Evolutionary conservation across 1,139 yeast species (phyloP), one percentile per base, ranked within the genome.

Genomic region (Blastobotrys ciferrii): DNA sequence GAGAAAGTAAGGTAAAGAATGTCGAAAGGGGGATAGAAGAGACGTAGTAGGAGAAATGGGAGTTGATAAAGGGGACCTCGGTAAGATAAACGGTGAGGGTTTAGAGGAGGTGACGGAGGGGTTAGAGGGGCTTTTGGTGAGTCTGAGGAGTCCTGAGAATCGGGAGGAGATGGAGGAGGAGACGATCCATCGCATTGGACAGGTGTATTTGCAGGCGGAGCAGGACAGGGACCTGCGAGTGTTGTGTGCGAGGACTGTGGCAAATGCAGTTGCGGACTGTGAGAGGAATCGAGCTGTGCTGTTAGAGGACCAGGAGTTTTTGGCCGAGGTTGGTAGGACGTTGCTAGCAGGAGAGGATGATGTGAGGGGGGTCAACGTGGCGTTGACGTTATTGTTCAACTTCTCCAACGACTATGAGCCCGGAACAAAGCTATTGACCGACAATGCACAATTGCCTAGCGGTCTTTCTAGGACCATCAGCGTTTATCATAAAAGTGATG

Each of bases 211-310:
- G 13, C 25, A 19, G 13, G n/a, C 23, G 4, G 42, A 37, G 1
- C 12, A 20, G 4, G 11, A 20, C 11, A 31, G 6, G 11, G 25
- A 36, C 4, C 18, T 40, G 13, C 28, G 15, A 28, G 31, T 42
- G 14, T 30, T 30, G 17, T 40, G 36, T 4, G 14, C 45, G 14
- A 32, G 43, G 23, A 45, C 35, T 6, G 4, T 47, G 4, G 48
- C 49, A 31, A 50, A 50, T 25, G 45, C 53, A 1, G 50, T 46
- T n/a, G 54, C 53, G 3, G 46, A 50, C 20, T 18, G 32, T 35
- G 51, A 53, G 19, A 39, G 33, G 32, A 54, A 54, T 39, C 42
- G 54, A 7, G 38, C 38, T 6, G 38, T 36, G 1, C 45, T 51
- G 12, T 14, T 42, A 18, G 48, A 45, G 6, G 42, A 48, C 25